phyloP scores from a whole-genome alignment of 2,329 filamentous ascomycete species.

The Diaporthe sp. region DNA sequence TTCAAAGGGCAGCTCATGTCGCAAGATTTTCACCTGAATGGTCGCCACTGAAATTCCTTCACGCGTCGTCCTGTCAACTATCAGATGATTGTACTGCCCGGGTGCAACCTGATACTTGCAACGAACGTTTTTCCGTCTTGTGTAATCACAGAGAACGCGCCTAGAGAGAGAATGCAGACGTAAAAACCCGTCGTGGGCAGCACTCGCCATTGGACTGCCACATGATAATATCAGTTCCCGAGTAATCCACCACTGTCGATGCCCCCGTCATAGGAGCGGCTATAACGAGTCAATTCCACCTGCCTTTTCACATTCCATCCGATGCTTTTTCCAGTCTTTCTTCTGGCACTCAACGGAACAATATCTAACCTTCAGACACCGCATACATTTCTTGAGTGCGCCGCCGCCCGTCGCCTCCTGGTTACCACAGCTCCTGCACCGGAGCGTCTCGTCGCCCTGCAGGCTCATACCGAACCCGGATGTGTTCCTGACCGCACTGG shows the following conservation, averaged over 20 bases:
- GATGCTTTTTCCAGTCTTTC: conserved; percentile 67
- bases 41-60: background rate
- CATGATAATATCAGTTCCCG: background rate
- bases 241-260: background rate
- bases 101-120: background rate
- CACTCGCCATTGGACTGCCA: background rate
- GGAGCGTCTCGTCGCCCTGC: background rate
- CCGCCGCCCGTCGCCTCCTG: conserved; percentile 48
- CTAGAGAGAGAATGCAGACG: background rate
- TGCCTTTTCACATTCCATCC: conserved; percentile 55
- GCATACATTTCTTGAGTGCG: conserved; percentile 58
- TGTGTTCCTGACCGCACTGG: background rate
- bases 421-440: conserved; percentile 56
- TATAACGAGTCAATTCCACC: background rate
- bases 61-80: too few relatives aligned
- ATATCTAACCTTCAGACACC: conserved; percentile 62
- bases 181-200: background rate
- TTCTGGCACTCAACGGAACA: conserved; percentile 68
- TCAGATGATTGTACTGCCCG: background rate
- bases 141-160: background rate
- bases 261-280: background rate
- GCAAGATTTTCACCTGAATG: rapidly evolving
- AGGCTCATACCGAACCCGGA: background rate
- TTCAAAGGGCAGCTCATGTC: rapidly evolving
- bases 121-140: background rate